Evolutionary conservation across 768 basidiomycete species (phyloP), one percentile per base, ranked within the genome.

Genomic region (Boletus rubescentipes): DNA sequence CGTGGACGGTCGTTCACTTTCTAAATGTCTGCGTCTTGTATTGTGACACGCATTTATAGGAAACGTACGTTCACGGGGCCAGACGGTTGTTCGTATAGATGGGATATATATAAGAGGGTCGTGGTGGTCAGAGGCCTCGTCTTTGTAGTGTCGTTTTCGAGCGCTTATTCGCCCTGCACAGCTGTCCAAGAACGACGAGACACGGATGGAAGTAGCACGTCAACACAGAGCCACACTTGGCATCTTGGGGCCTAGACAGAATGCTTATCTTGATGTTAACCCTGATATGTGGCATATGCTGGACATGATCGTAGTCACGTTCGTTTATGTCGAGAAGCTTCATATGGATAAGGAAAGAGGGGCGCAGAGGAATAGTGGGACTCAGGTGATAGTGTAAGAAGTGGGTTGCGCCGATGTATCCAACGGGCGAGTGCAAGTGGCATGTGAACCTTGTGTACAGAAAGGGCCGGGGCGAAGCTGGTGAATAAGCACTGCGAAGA

Each of bases 81-180:
- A 2, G 65, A 69, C 44, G 62, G 64, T 16, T 57, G 38, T 21
- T 49, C 66, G 48, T 72, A 67, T 32, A 56, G 58, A 16, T 70
- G 68, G 67, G 46, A 52, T 4, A 44, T 68, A 21, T 41, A 29
- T 10, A 31, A 14, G 16, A 1, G 21, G 20, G 41, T 10, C 2
- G 15, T 39, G 23, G 10, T 46, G n/a, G 48, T 42, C 45, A 23
- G 34, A 16, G 35, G 18, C 26, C 3, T 8, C 4, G 9, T 32
- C n/a, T n/a, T 23, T 2, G 41, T 35, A 37, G 32, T 16, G 20
- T 40, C 18, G 26, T n/a, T 42, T 23, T 46, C 4, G 16, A 20
- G 9, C 15, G 20, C 32, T 32, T 5, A 23, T 16, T 18, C 11
- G 14, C 30, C 37, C 20, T 14, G n/a, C 29, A 1, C 23, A 39